Percentiles rank a stretch among this genome's conserved stretches.
These are phyloP conservation scores for Lecanicillium sp. DNA, from an alignment of 2,329 filamentous ascomycete genomes.

Conservation along the genomic window DNA sequence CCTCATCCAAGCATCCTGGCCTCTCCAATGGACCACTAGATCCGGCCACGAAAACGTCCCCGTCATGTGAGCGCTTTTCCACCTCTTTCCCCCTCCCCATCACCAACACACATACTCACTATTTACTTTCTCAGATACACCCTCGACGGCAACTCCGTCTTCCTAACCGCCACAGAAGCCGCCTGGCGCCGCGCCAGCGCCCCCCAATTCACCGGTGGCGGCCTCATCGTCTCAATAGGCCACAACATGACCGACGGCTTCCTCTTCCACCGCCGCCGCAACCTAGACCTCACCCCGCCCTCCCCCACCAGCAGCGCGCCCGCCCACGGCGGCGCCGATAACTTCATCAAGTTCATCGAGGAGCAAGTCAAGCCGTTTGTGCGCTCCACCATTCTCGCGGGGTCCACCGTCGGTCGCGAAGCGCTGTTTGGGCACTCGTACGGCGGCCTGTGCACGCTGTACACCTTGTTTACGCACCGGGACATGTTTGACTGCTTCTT, in stretches of 20 bases:
- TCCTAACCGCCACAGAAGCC: conserved; percentile 11
- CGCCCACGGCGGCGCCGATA: background rate
- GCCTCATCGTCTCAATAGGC: conserved; percentile 12
- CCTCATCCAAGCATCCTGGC: too few relatives aligned
- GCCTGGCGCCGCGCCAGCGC: background rate
- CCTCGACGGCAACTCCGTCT: conserved; percentile 13
- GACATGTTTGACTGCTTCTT: conserved; percentile 29
- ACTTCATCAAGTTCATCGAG: conserved; percentile 22
- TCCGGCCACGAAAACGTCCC: conserved; percentile 3
- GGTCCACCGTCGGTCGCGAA: conserved; percentile 19
- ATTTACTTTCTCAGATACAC: too few relatives aligned
- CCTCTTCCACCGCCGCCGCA: conserved; percentile 9
- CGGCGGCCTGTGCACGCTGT: conserved; percentile 32
- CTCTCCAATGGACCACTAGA: background rate
- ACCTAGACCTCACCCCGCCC: conserved; percentile 11
- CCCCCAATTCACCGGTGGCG: conserved; percentile 3
- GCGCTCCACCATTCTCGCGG: conserved; percentile 16
- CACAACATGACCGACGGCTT: conserved; percentile 2
- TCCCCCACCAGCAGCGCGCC: background rate
- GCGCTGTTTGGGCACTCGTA: conserved; percentile 36
- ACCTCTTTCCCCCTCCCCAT: background rate
- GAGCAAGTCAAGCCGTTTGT: conserved; percentile 21
- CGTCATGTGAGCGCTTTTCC: conserved; percentile 4
- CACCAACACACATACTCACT: background rate
- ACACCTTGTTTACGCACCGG: conserved; percentile 26